A percentile compares a stretch with the other conserved stretches of the same genome.
These are phyloP conservation scores for Astrocystis sublimbata DNA, from an alignment of 495 filamentous ascomycete genomes.

Conservation along the genomic window DNA sequence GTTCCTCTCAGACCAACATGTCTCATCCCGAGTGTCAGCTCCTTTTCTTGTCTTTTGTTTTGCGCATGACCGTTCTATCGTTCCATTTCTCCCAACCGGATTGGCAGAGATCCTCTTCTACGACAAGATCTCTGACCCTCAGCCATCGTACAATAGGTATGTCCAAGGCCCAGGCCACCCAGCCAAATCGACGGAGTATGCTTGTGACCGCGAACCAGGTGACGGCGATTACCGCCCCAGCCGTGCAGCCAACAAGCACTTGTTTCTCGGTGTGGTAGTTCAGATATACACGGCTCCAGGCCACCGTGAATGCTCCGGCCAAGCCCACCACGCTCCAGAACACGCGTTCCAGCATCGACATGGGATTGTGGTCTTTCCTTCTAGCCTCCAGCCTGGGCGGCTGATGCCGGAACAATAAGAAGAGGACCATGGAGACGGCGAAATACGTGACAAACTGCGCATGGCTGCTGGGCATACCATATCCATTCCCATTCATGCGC, in stretches of 20 bases:
- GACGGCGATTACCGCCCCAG: conserved; percentile 70
- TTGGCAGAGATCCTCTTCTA: conserved; percentile 87
- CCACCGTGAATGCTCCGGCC: conserved; percentile 65
- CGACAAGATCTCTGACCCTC: conserved; percentile 77
- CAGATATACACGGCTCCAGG: conserved; percentile 81
- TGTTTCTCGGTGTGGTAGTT: conserved; percentile 91
- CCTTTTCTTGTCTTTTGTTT: conserved; percentile 25
- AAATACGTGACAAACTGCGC: conserved; percentile 94
- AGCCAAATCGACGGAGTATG: conserved; percentile 57
- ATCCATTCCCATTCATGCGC: conserved; percentile 85
- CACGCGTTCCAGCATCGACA: conserved; percentile 58
- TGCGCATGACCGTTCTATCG: conserved; percentile 42
- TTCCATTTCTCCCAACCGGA: conserved; percentile 95
- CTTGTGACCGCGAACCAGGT: conserved; percentile 77
- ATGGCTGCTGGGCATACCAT: conserved; percentile 98
- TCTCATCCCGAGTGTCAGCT: neutral
- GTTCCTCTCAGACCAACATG: neutral
- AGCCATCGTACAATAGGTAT: conserved; percentile 62
- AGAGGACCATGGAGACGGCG: conserved; percentile 76
- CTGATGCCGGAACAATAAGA: conserved; percentile 75
- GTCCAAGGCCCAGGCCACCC: conserved; percentile 72
- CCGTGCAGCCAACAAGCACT: conserved; percentile 74
- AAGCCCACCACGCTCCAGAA: conserved; percentile 59
- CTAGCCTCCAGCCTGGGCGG: conserved; percentile 42
- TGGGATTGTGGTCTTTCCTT: conserved; percentile 45